These are phyloP conservation scores for Kockiozyma suomiensis DNA, from an alignment of 805 yeast species.

Conservation along the genomic window DNA sequence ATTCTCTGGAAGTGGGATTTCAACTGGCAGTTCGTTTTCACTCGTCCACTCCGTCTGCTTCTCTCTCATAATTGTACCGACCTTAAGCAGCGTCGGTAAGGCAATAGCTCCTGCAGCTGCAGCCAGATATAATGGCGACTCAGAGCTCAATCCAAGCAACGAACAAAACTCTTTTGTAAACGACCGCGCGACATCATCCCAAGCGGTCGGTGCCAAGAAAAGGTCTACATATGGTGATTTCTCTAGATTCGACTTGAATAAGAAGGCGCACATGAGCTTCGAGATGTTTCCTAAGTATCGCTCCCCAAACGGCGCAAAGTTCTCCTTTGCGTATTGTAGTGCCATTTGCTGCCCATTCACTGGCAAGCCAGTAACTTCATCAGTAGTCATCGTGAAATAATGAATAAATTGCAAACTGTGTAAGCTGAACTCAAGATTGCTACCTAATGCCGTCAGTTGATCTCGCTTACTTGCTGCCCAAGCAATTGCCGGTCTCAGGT, in stretches of 20 bases:
- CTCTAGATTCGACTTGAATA: slow-evolving; percentile 35
- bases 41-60: slow-evolving; percentile 58
- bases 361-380: neutral
- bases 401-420: slow-evolving; percentile 50
- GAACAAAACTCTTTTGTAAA: slow-evolving; percentile 57
- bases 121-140: slow-evolving; percentile 56
- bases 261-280: slow-evolving; percentile 48
- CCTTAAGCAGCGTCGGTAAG: slow-evolving; percentile 56
- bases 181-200: slow-evolving; percentile 41
- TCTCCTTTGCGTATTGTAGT: slow-evolving; percentile 49
- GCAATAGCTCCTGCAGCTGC: slow-evolving; percentile 57
- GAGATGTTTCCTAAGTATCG: slow-evolving; percentile 50
- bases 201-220: slow-evolving; percentile 39
- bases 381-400: slow-evolving; percentile 29
- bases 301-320: slow-evolving; percentile 47
- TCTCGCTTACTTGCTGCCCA: slow-evolving; percentile 49
- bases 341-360: slow-evolving; percentile 37
- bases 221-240: slow-evolving; percentile 37
- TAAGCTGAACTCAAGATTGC: slow-evolving; percentile 51
- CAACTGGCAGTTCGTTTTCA: slow-evolving; percentile 63
- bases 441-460: slow-evolving; percentile 43
- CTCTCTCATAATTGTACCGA: slow-evolving; percentile 47
- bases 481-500: slow-evolving; percentile 51
- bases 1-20: slow-evolving; percentile 55
- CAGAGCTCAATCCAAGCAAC: slow-evolving; percentile 52